phyloP scores from a whole-genome alignment of 1,284 basidiomycete genomes.

The Apiotrichum gracile region DNA sequence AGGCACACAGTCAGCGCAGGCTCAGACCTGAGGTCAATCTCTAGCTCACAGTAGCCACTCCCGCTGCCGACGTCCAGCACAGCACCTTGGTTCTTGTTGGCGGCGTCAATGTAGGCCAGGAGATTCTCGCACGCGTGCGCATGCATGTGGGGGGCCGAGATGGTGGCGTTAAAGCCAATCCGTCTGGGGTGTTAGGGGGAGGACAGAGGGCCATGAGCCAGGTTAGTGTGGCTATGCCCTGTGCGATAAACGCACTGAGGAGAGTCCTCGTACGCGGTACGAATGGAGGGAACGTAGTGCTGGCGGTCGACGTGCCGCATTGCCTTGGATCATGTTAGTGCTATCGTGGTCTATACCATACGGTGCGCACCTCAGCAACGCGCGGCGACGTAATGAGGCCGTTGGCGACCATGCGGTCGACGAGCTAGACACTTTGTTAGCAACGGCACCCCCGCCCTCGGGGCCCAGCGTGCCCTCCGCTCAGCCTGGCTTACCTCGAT shows the following conservation, averaged over 20 bases:
- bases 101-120: slow-evolving; percentile 23
- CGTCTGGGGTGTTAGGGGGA: slow-evolving; percentile 18
- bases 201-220: background rate
- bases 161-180: slow-evolving; percentile 46
- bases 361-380: slow-evolving; percentile 38
- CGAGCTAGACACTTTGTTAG: slow-evolving; percentile 25
- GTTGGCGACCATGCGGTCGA: slow-evolving; percentile 32
- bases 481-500: slow-evolving; percentile 37
- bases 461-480: too few relatives aligned
- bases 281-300: slow-evolving; percentile 30
- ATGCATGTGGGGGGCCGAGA: slow-evolving; percentile 49
- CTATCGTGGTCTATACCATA: too few relatives aligned
- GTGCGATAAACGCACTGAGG: slow-evolving; percentile 46
- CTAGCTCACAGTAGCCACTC: slow-evolving; percentile 61
- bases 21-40: too few relatives aligned
- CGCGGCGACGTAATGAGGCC: slow-evolving; percentile 31
- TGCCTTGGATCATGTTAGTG: slow-evolving; percentile 25
- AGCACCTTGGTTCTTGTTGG: slow-evolving; percentile 15
- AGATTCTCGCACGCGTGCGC: slow-evolving; percentile 43
- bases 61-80: slow-evolving; percentile 47
- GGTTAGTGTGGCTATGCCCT: too few relatives aligned
- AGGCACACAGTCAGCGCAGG: background rate
- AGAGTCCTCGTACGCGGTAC: slow-evolving; percentile 40
- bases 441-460: too few relatives aligned
- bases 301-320: slow-evolving; percentile 43